phyloP scores from a whole-genome alignment of 768 basidiomycete genomes.

The Mrakia hoshinonis region DNA sequence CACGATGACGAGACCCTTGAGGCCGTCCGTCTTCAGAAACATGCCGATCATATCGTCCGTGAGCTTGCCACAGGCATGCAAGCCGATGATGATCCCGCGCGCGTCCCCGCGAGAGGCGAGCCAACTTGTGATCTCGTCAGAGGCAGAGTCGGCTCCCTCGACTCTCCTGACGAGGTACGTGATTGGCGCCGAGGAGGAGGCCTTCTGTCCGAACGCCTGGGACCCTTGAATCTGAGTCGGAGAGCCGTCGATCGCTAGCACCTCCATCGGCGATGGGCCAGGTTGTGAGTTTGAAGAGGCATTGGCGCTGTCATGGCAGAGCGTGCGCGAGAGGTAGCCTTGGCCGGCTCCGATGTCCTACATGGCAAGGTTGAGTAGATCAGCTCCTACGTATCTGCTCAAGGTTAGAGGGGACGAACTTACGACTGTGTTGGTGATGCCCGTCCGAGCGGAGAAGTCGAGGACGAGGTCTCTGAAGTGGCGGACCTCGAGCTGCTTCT shows the following conservation, averaged over 20 bases:
- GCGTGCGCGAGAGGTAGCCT: conserved; percentile 10
- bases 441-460: not conserved
- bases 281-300: not conserved
- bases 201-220: not conserved
- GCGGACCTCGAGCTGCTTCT: not conserved
- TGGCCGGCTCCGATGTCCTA: conserved; percentile 7
- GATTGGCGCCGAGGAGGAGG: not conserved
- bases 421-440: not conserved
- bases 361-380: not conserved
- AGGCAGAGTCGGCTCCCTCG: not conserved
- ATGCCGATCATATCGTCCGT: conserved; percentile 1
- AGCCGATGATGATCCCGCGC: not conserved
- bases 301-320: not conserved
- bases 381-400: not conserved
- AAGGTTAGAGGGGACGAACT: not conserved
- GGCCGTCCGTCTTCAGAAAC: not conserved
- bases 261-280: not conserved
- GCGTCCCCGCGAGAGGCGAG: not conserved
- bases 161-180: not conserved
- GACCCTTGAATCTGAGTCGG: not conserved
- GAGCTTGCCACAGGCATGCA: not conserved
- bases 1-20: not conserved
- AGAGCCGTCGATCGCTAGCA: not conserved
- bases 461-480: not conserved
- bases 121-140: not conserved